phyloP scores from a whole-genome alignment of 129 eudicot species.

The Flaveria sonorensis region DNA sequence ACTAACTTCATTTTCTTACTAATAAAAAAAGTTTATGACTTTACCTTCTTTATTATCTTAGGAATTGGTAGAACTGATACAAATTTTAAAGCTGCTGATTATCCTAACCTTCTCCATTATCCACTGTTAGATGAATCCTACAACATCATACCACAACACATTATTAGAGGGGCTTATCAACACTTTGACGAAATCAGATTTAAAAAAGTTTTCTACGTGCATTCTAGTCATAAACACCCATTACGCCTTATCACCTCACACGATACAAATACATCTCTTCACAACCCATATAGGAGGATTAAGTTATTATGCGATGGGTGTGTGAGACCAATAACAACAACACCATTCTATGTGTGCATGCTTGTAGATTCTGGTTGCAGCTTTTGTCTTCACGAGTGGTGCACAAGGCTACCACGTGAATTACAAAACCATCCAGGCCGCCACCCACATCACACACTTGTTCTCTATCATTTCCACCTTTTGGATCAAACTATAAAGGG shows the following conservation, averaged over 20 bases:
- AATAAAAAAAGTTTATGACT: background rate
- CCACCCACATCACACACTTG: background rate
- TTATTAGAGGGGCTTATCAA: background rate
- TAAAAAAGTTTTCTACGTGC: background rate
- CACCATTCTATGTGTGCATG: conserved; percentile 11
- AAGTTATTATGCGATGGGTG: conserved; percentile 17
- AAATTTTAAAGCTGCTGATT: background rate
- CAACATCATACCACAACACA: background rate
- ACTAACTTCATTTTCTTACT: background rate
- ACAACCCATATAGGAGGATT: conserved; percentile 17
- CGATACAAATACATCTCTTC: background rate
- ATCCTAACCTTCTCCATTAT: background rate
- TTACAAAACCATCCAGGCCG: conserved; percentile 13
- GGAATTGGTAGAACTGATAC: too few relatives aligned
- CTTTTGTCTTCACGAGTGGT: conserved; percentile 25
- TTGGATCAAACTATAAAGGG: too few relatives aligned
- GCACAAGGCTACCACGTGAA: conserved; percentile 5
- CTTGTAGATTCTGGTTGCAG: background rate
- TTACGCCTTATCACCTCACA: background rate
- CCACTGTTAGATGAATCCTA: conserved; percentile 10
- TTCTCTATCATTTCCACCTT: background rate
- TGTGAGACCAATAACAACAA: conserved; percentile 1
- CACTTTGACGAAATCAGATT: background rate
- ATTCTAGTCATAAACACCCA: background rate
- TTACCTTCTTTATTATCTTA: background rate